Base-by-base conservation (phyloP, 495 filamentous ascomycete genomes). In the Tetracladium setigerum region DNA sequence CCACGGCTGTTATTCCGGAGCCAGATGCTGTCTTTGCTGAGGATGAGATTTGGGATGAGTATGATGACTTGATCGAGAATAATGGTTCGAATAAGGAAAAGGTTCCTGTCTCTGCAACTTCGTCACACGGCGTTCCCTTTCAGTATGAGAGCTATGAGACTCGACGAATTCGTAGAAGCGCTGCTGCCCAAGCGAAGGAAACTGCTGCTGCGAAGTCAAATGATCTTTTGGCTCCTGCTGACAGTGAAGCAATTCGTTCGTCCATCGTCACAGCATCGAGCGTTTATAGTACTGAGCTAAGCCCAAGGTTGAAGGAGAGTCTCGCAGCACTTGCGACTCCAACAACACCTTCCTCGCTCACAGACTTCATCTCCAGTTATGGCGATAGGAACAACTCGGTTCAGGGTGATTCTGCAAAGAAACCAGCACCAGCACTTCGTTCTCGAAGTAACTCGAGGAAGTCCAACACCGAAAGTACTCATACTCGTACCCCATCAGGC, bases 21-120 rank as follows among this genome's bases (percentile, higher is more conserved):
- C 68, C 76, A 10, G 71, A 65, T 24, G 73, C 76, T 7, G 77
- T 72, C 7, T 71, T 80, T 5, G 80, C 69, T 13, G 84, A 89
- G 53, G 92, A 97, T 56, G 92, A 97, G 57, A 74, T 95, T 14
- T 98, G 92, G 92, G 79, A 84, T 33, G 58, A 98, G 62, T 97
- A 92, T 53, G 83, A 96, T 60, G 92, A 97, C 58, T 69, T 95
- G 13, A 76, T 96, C 44, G 86, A 86, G 52, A 79, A 88, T 38
- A 47, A 54, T 15, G 22, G 22, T 27, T 27, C 22, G 7, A 45
- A 51, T 30, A 47, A 34, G 9, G 38, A 41, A 5, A 65, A 69
- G 19, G 57, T 53, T 2, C 48, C 62, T 24, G 69, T 79, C 13
- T 79, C 78, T 0, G 74, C 79, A 16, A 66, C 65, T 1, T 67